Base-by-base conservation (phyloP, 805 yeast species). In the Starmerella floris region DNA sequence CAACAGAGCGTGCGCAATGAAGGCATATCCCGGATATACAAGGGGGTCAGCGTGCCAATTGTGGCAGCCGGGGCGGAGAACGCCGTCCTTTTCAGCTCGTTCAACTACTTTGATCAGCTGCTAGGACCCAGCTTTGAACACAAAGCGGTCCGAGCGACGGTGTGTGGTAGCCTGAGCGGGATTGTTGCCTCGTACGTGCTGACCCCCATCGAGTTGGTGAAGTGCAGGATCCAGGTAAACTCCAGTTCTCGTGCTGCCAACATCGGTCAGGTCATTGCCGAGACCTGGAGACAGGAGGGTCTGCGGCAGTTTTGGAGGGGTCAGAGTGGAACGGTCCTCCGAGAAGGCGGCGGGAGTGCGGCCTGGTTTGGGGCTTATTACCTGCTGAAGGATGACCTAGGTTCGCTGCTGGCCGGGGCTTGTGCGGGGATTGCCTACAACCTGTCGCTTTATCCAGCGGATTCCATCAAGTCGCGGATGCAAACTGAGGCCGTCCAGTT, bases 351-450 rank as follows among this genome's bases (percentile, higher is more conserved):
- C 23, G 96, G 96, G 6, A 82, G 95, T 2, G 83, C 94, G 3
- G 77, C 88, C 2, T 87, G 96, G 96, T 87, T 87, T 63, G 88
- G 94, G 0, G 74, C 91, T 16, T 85, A 85, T 59, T 95, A 85
- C 57, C 62, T 69, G 35, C 62, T 71, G 6, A 58, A 37, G 10
- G 43, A 42, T 19, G 31, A 22, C 2, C 5, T 42, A n/a, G 64
- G 19, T 53, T 53, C 78, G 19, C 63, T 87, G 50, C 45, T 69
- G 1, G 32, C 32, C 17, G 32, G 32, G 6, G 95, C 94, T 0
- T 56, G 70, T 40, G 94, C 96, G 0, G 97, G 97, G 23, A 59
- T 85, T 5, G 69, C 77, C 17, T 87, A 83, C 61, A 85, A 88
- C 56, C 65, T 79, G 6, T 73, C 85, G 5, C 67, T 82, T 38